phyloP scores from a whole-genome alignment of 192 early-diverging fungal species.

The Irineochytrium annulatum region DNA sequence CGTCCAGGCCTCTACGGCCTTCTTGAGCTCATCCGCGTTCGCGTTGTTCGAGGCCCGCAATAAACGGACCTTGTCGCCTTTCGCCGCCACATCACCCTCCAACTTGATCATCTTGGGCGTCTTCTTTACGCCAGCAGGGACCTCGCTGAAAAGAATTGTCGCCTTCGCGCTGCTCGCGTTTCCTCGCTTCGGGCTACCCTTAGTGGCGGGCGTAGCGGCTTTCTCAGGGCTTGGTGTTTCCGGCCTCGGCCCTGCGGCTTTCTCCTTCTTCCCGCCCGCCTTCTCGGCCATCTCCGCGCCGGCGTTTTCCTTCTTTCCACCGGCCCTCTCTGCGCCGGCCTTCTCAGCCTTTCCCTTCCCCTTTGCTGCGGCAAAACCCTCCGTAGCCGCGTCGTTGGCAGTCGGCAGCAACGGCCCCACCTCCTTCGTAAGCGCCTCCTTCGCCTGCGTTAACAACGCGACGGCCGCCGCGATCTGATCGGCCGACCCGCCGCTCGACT shows the following conservation, averaged over 20 bases:
- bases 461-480: conserved; percentile 42
- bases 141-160: no score
- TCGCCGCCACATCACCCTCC: conserved; percentile 50
- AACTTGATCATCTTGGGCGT: conserved; percentile 46
- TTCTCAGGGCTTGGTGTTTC: no score
- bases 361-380: no score
- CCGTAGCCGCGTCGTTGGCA: neutral
- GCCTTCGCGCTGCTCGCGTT: no score
- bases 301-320: conserved; percentile 20
- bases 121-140: conserved; percentile 42
- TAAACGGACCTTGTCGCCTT: conserved; percentile 51
- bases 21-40: conserved; percentile 58
- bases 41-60: no score
- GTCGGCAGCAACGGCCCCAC: conserved; percentile 5
- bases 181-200: no score
- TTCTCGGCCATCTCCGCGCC: no score
- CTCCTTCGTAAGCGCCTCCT: conserved; percentile 26
- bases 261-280: conserved; percentile 21
- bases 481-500: conserved; percentile 52
- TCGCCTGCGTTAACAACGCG: conserved; percentile 37
- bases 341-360: no score
- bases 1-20: conserved; percentile 38
- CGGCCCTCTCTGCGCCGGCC: conserved; percentile 5
- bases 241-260: conserved; percentile 19
- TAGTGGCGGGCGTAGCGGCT: no score